These are phyloP conservation scores for Marvania coccoides DNA, from an alignment of 139 green algal genomes.

Conservation along the genomic window DNA sequence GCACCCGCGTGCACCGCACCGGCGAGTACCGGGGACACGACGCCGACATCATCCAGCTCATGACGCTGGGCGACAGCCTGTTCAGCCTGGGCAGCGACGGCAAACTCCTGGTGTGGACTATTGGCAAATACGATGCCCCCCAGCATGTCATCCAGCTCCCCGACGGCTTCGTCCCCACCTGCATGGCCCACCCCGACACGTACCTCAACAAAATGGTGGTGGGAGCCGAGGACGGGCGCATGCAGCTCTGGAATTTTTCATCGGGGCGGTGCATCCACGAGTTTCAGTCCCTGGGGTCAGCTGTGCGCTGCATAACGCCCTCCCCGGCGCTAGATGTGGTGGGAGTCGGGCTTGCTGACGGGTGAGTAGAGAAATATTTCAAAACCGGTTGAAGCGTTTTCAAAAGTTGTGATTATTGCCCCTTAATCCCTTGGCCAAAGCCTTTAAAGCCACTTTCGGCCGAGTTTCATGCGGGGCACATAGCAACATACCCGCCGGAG, in stretches of 20 bases:
- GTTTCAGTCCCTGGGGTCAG: conserved; percentile 55
- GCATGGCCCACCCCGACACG: conserved; percentile 89
- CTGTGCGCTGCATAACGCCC: conserved; percentile 52
- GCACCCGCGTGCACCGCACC: conserved; percentile 44
- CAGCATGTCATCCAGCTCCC: conserved; percentile 18
- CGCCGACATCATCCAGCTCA: conserved; percentile 52
- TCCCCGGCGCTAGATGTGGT: conserved; percentile 91
- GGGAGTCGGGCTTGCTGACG: conserved; percentile 80
- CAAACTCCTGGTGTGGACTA: conserved; percentile 63
- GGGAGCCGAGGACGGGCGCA: conserved; percentile 50
- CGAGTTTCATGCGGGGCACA: conserved; percentile 31
- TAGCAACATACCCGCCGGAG: conserved; percentile 4
- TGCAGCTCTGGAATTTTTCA: conserved; percentile 89
- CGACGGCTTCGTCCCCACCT: conserved; percentile 64
- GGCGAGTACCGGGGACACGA: conserved; percentile 38
- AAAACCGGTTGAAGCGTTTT: neutral
- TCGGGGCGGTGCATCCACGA: conserved; percentile 58
- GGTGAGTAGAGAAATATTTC: conserved; percentile 26
- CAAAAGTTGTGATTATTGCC: conserved; percentile 1
- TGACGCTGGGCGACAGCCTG: conserved; percentile 74
- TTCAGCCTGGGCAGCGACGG: conserved; percentile 59
- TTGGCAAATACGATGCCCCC: conserved; percentile 49
- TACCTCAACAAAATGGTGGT: conserved; percentile 97
- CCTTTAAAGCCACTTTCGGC: neutral
- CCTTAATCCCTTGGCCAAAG: conserved; percentile 27